Evolutionary conservation across 2,329 filamentous ascomycete species (phyloP), one percentile per base, ranked within the genome.

Genomic region (Cylindrodendrum hubeiense): DNA sequence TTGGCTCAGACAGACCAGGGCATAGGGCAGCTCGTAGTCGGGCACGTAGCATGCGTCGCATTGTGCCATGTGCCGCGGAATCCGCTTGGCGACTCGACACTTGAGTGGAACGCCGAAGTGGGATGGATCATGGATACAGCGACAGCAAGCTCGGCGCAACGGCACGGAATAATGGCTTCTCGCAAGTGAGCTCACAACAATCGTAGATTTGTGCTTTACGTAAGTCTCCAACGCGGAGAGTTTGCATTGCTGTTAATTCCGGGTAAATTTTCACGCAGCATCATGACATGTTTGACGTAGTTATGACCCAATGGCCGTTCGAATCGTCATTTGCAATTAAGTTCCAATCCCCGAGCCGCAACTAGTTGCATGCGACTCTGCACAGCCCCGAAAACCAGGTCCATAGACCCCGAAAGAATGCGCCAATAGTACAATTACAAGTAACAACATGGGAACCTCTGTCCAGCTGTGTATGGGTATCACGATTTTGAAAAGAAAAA

Each of bases 1-100:
- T 74, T 74, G 72, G 72, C 72, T 68, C 62, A 64, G 63, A 62
- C 63, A 55, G 63, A 70, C 54, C 49, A 65, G 70, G 63, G 59
- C 65, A 54, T 59, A 52, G 43, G 60, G 55, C 61, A 63, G 26
- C 39, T 65, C 43, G 60, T 68, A 63, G 58, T 33, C 41, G 33
- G 47, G 30, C 21, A 43, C 44, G 52, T 28, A 53, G 41, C 55
- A 65, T 58, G 46, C 49, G 46, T 26, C 49, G 30, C 58, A 34
- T 56, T 54, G 46, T 72, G 58, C 70, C 70, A 67, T 63, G 62
- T 65, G 63, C 60, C 64, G 64, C 63, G 57, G 62, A 64, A 64
- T 39, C 54, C 64, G 65, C 71, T 74, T 74, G 71, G 71, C 71
- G 43, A 34, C 53, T 55, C 68, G 62, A 63, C 50, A 60, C 64